A percentile compares a stretch with the other conserved stretches of the same genome.
Evolutionary conservation across 164 flowering plant genomes (phyloP).

Genomic region (Vitis amurensis): DNA sequence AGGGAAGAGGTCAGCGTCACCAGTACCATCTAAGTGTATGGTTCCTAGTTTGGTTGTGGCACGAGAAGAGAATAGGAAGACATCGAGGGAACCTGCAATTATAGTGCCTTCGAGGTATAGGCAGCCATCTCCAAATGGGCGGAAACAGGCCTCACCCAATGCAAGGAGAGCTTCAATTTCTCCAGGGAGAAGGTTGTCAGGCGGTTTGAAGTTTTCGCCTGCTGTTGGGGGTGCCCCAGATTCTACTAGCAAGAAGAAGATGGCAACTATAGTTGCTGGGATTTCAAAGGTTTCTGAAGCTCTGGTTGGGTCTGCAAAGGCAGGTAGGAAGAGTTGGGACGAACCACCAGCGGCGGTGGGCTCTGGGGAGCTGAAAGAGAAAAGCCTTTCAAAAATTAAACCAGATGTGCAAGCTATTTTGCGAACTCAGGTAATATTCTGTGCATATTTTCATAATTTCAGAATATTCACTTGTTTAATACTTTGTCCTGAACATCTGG

Average conservation of each 20-base stretch:
- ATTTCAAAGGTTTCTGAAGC: constrained; percentile 76
- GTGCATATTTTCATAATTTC: not conserved
- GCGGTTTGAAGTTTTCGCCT: constrained; percentile 56
- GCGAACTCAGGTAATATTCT: constrained; percentile 66
- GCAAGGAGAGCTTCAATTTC: constrained; percentile 69
- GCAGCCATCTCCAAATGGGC: constrained; percentile 81
- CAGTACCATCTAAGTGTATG: constrained; percentile 83
- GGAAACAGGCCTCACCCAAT: constrained; percentile 66
- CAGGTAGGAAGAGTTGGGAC: constrained; percentile 82
- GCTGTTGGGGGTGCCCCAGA: constrained; percentile 45
- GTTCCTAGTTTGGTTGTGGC: constrained; percentile 84
- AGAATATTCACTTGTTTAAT: not conserved
- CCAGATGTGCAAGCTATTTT: constrained; percentile 69
- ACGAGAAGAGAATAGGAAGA: constrained; percentile 61
- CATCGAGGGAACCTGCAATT: constrained; percentile 73
- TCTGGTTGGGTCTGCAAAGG: constrained; percentile 54
- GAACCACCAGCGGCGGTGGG: constrained; percentile 31
- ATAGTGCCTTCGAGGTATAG: constrained; percentile 90
- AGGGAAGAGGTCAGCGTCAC: constrained; percentile 71
- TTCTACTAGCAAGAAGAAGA: constrained; percentile 69
- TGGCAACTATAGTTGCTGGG: constrained; percentile 60
- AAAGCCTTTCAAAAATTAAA: constrained; percentile 42
- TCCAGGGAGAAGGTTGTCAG: constrained; percentile 77
- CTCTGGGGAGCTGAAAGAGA: constrained; percentile 50
- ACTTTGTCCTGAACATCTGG: not conserved